Percentiles rank a stretch among this genome's conserved stretches.
These are phyloP conservation scores for Macrolepiota albuminosa DNA, from an alignment of 768 basidiomycete genomes.

Conservation along the genomic window DNA sequence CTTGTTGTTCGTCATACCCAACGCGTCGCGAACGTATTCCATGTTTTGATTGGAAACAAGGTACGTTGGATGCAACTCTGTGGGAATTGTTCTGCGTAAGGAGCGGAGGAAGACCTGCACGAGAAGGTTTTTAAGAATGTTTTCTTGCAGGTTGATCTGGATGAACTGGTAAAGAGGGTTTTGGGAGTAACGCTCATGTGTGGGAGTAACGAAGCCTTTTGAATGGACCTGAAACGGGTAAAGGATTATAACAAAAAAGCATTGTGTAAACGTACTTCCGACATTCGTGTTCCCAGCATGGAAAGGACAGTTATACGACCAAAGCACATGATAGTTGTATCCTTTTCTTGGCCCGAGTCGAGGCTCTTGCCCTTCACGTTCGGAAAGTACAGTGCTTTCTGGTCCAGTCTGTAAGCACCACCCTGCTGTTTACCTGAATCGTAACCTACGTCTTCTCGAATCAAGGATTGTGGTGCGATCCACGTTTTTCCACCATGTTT, in stretches of 20 bases:
- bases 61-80: constrained; percentile 63
- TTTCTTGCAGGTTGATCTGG: constrained; percentile 93
- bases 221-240: constrained; percentile 62
- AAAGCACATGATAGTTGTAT: constrained; percentile 74
- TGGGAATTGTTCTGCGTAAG: constrained; percentile 63
- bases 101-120: constrained; percentile 80
- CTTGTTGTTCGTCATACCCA: constrained; percentile 86
- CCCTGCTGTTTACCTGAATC: neutral
- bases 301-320: constrained; percentile 77
- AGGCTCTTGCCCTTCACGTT: constrained; percentile 75
- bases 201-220: constrained; percentile 59
- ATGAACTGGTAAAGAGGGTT: constrained; percentile 67
- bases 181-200: constrained; percentile 44
- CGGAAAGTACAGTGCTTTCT: constrained; percentile 93
- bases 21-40: constrained; percentile 78
- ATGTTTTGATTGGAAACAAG: constrained; percentile 79
- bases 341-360: constrained; percentile 45
- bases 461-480: constrained; percentile 86
- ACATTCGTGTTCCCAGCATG: constrained; percentile 82
- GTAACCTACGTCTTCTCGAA: constrained; percentile 79
- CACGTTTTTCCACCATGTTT: constrained; percentile 90
- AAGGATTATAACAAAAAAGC: neutral
- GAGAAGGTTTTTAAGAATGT: constrained; percentile 86
- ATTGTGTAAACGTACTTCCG: constrained; percentile 52
- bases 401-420: constrained; percentile 5